Percentiles rank a stretch among this genome's conserved stretches.
Conservation (phyloP, 2,329 filamentous ascomycete genomes). For the Penicillium italicum region DNA sequence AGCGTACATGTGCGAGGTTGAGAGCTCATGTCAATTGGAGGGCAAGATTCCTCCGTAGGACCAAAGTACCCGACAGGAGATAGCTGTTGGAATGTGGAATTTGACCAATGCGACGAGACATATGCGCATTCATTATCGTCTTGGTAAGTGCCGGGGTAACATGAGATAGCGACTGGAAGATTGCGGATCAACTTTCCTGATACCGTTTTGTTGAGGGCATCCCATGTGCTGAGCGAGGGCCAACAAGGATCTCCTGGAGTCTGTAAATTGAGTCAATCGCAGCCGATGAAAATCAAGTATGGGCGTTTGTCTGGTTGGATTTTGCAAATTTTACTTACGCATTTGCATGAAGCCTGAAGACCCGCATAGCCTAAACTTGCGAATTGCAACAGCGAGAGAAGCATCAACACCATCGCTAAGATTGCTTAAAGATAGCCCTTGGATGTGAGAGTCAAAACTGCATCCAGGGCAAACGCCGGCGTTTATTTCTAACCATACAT, state of each 20-base stretch:
- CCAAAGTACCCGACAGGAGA: slow-evolving; percentile 28
- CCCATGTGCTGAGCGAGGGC: slow-evolving; percentile 31
- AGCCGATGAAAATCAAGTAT: not conserved
- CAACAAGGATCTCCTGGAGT: slow-evolving; percentile 30
- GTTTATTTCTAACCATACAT: not conserved
- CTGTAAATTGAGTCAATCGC: slow-evolving; percentile 5
- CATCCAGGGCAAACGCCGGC: not conserved
- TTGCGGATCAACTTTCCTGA: slow-evolving; percentile 34
- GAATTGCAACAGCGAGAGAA: not conserved
- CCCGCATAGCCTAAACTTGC: not conserved
- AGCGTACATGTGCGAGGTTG: slow-evolving; percentile 24
- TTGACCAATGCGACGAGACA: slow-evolving; percentile 25
- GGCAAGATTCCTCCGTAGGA: slow-evolving; percentile 28
- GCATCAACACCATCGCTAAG: not conserved
- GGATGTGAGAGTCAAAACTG: not conserved
- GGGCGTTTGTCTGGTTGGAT: not conserved
- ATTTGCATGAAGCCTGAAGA: not conserved
- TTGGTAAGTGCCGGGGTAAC: slow-evolving; percentile 31
- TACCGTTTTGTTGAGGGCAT: slow-evolving; percentile 32
- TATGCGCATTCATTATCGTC: slow-evolving; percentile 23
- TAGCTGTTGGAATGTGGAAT: slow-evolving; percentile 28
- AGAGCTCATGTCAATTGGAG: slow-evolving; percentile 22
- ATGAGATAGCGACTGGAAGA: slow-evolving; percentile 32
- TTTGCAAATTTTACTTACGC: not conserved
- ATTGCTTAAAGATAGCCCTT: not conserved